These are phyloP conservation scores for Bruguiera hainesii DNA, from an alignment of 441 rosid species.

Conservation along the genomic window DNA sequence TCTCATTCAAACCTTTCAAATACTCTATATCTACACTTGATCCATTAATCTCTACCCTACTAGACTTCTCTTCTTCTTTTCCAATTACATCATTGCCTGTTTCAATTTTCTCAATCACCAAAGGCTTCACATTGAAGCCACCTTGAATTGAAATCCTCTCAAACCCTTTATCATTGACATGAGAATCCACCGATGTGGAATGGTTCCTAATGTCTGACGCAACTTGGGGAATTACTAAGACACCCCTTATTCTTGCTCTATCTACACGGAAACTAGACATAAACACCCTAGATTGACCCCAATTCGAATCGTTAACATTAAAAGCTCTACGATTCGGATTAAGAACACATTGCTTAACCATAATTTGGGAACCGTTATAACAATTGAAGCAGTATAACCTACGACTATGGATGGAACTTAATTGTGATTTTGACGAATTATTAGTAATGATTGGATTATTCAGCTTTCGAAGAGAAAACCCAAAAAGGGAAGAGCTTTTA, in stretches of 20 bases:
- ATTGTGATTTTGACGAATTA: slow-evolving; percentile 57
- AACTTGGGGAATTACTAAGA: slow-evolving; percentile 69
- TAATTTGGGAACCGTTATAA: slow-evolving; percentile 25
- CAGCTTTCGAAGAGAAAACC: slow-evolving; percentile 39
- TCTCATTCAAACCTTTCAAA: slow-evolving; percentile 45
- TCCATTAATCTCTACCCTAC: slow-evolving; percentile 34
- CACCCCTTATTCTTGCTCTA: slow-evolving; percentile 50
- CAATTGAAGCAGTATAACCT: slow-evolving; percentile 29
- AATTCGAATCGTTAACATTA: slow-evolving; percentile 49
- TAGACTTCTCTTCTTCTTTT: slow-evolving; percentile 35
- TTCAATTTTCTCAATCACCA: slow-evolving; percentile 48
- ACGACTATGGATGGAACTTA: slow-evolving; percentile 27
- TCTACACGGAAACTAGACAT: slow-evolving; percentile 22
- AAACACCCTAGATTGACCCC: slow-evolving; percentile 41
- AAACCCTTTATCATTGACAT: slow-evolving; percentile 62
- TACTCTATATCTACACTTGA: slow-evolving; percentile 35
- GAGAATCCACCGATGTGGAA: slow-evolving; percentile 55
- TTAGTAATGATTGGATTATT: slow-evolving; percentile 17
- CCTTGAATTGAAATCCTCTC: slow-evolving; percentile 69
- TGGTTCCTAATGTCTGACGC: slow-evolving; percentile 76
- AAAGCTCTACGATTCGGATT: slow-evolving; percentile 50
- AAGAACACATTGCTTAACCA: slow-evolving; percentile 28
- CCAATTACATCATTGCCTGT: slow-evolving; percentile 20
- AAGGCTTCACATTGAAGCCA: slow-evolving; percentile 60
- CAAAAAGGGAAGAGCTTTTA: slow-evolving; percentile 51